phyloP scores from a whole-genome alignment of 2,329 filamentous ascomycete species.

The Ophiostoma australiae region DNA sequence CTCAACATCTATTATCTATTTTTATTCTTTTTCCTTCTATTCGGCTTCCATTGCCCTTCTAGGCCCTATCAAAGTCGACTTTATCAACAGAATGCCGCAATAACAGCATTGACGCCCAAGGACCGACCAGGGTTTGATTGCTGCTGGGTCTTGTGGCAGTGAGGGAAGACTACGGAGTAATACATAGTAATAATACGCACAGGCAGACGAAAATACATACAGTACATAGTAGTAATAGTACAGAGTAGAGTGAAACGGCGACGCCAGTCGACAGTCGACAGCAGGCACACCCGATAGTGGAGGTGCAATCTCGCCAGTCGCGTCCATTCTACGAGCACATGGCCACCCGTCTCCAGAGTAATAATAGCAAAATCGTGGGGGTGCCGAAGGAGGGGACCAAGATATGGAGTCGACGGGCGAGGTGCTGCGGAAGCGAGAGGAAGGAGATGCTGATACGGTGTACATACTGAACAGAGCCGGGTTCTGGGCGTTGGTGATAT shows the following conservation, averaged over 20 bases:
- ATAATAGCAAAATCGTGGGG: not conserved
- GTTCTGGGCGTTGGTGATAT: not conserved
- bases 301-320: conserved; percentile 9
- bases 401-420: not conserved
- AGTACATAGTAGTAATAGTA: too few species aligned
- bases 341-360: conserved; percentile 6
- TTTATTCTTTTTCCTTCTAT: not conserved
- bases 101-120: not conserved
- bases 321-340: conserved; percentile 7
- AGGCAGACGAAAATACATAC: too few species aligned
- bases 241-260: not conserved
- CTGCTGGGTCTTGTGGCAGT: not conserved
- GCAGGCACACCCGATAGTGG: not conserved
- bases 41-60: conserved; percentile 3
- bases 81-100: not conserved
- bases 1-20: not conserved
- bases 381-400: not conserved
- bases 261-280: not conserved
- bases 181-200: too few species aligned
- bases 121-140: conserved; percentile 8
- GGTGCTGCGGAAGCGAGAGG: not conserved
- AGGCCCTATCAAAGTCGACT: not conserved
- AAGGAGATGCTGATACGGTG: not conserved
- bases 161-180: too few species aligned
- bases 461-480: not conserved